These are phyloP conservation scores for Paraconiothyrium brasiliense DNA, from an alignment of 2,329 filamentous ascomycete genomes.

Conservation along the genomic window DNA sequence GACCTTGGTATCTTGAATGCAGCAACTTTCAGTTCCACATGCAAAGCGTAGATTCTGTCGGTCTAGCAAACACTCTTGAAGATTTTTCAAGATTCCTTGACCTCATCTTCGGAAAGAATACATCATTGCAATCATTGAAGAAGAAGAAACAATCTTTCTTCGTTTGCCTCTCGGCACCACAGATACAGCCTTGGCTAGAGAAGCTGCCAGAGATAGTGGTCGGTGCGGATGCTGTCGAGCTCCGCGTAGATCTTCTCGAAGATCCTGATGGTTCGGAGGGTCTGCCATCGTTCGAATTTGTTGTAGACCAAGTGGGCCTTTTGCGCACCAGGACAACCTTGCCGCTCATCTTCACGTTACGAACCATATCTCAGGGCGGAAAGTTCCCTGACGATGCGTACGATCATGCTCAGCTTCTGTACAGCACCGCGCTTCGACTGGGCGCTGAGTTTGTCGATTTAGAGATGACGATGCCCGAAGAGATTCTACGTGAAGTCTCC, in stretches of 20 bases:
- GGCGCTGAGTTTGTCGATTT: slow-evolving; percentile 93
- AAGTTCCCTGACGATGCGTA: slow-evolving; percentile 81
- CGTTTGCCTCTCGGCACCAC: slow-evolving; percentile 85
- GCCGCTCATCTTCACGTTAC: slow-evolving; percentile 91
- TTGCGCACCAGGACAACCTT: slow-evolving; percentile 76
- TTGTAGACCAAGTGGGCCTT: slow-evolving; percentile 82
- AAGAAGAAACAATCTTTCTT: slow-evolving; percentile 85
- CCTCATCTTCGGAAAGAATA: slow-evolving; percentile 70
- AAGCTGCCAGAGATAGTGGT: slow-evolving; percentile 77
- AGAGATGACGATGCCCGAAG: slow-evolving; percentile 84
- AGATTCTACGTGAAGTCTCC: slow-evolving; percentile 75
- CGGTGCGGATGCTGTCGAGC: slow-evolving; percentile 90
- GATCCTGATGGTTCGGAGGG: slow-evolving; percentile 69
- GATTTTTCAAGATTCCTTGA: slow-evolving; percentile 80
- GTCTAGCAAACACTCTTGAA: slow-evolving; percentile 64
- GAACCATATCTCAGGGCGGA: slow-evolving; percentile 86
- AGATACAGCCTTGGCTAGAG: slow-evolving; percentile 70
- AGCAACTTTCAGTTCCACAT: slow-evolving; percentile 96
- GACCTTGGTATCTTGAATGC: slow-evolving; percentile 89
- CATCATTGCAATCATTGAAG: slow-evolving; percentile 65
- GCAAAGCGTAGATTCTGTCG: slow-evolving; percentile 66
- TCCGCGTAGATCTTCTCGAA: slow-evolving; percentile 89
- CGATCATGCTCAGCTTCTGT: slow-evolving; percentile 77
- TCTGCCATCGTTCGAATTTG: slow-evolving; percentile 74
- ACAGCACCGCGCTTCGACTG: slow-evolving; percentile 79